Evolutionary conservation across 495 filamentous ascomycete genomes (phyloP), one percentile per base, ranked within the genome.

Genomic region (Xylaria nigripes): DNA sequence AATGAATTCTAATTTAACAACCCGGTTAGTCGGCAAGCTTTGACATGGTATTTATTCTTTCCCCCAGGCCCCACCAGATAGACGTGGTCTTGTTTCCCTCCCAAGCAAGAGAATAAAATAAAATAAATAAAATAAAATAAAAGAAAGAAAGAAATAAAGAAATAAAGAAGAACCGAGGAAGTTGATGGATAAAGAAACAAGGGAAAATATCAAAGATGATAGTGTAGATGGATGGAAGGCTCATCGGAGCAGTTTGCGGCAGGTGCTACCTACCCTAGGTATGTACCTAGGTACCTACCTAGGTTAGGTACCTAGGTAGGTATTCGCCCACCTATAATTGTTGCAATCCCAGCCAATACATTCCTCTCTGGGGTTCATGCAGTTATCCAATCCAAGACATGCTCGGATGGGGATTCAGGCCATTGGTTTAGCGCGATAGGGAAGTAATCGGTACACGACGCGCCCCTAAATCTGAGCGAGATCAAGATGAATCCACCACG

Each of bases 31-130:
- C 40, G 46, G 34, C 24, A 22, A 38, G 29, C 45, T 19, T 55
- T 29, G 53, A 48, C 45, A 44, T 40, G 27, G 46, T n/a, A 12
- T n/a, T n/a, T 46, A 55, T 55, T 50, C 46, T 50, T 32, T 49
- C 21, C 15, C 21, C 52, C 24, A 36, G 32, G n/a, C 47, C 51
- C 24, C 44, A 41, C 51, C 34, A 44, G 44, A 25, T 2, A 47
- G 51, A 54, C 51, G 25, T 22, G 51, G 18, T 43, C 42, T 41
- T n/a, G n/a, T n/a, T 44, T 38, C 44, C 51, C 43, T 23, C 24
- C 32, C n/a, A 12, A 25, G 43, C n/a, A 16, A 48, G 1, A 34
- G 38, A 42, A 13, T 24, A 43, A 47, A 54, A 10, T 2, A 34
- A 34, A 21, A 32, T n/a, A n/a, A 16, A 48, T 1, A 34, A 45